Conservation (phyloP, 768 basidiomycete genomes). For the Serendipita sp. region DNA sequence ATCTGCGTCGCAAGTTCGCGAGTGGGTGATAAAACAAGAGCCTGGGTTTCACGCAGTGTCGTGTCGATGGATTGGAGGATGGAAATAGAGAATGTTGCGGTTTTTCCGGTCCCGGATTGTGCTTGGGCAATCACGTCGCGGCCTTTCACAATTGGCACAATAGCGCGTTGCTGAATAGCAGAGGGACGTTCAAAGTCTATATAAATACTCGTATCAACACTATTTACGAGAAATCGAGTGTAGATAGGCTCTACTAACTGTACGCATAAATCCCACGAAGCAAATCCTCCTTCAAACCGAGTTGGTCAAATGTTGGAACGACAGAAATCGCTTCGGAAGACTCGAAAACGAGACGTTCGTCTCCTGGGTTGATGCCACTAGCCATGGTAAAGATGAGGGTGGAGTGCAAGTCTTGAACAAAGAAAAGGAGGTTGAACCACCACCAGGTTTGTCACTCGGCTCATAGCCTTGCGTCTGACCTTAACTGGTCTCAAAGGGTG, state of each 20-base stretch:
- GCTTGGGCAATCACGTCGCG: slow-evolving; percentile 99
- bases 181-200: slow-evolving; percentile 95
- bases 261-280: slow-evolving; percentile 96
- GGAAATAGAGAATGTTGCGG: slow-evolving; percentile 95
- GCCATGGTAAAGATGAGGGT: slow-evolving; percentile 42
- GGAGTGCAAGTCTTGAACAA: not conserved
- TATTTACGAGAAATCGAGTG: slow-evolving; percentile 4
- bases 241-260: slow-evolving; percentile 35
- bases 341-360: slow-evolving; percentile 95
- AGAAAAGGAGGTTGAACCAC: not conserved
- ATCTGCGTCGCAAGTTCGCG: slow-evolving; percentile 98
- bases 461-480: not conserved
- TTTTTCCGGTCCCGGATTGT: slow-evolving; percentile 99
- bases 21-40: slow-evolving; percentile 92
- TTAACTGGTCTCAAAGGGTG: not conserved
- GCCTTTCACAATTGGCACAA: slow-evolving; percentile 87
- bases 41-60: slow-evolving; percentile 87
- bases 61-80: slow-evolving; percentile 97
- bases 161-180: slow-evolving; percentile 96
- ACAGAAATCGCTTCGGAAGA: slow-evolving; percentile 71
- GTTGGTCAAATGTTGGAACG: slow-evolving; percentile 79
- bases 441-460: too few relatives aligned
- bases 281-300: slow-evolving; percentile 86
- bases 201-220: slow-evolving; percentile 18
- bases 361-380: slow-evolving; percentile 59